Evolutionary conservation across 345 rosid species (phyloP), one percentile per base, ranked within the genome.

Genomic region (Populus nigra): DNA sequence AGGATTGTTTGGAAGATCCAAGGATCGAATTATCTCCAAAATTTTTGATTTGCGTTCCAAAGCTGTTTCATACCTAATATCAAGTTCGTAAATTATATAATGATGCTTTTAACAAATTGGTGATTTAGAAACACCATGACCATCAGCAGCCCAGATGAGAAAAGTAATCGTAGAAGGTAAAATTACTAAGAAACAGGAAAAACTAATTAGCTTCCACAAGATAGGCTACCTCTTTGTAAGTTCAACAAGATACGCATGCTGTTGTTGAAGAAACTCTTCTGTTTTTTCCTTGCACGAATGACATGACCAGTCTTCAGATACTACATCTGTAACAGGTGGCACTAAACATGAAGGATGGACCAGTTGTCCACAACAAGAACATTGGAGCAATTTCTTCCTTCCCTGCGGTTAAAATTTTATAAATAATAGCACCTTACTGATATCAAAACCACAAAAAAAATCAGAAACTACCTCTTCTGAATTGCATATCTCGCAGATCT

Each of bases 1-100:
- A 36, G 99, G 99, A 86, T 96, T 96, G 85, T 93, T 93, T 41
- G 99, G 99, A 81, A 96, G 97, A 91, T 93, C 88, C 81, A 96
- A 83, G 9, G 92, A 85, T 61, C 96, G 98, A 78, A 96, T 87
- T 67, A 92, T 91, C 76, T 96, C 99, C 87, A 93, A 77, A 81
- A 96, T 92, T 84, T 93, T 92, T 57, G 87, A 83, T 85, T 93
- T 96, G 45, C 99, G 92, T 83, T 88, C 92, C 86, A 87, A 72
- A 65, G 98, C 96, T 76, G 87, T 91, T 84, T 91, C 97, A 86
- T 92, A 96, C 90, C 99, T 95, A 74, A 38, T n/a, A 50, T 81
- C 61, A 68, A 75, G 41, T 69, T 83, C 8, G 59, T 29, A 65
- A n/a, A 76, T 75, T 29, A 73, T 63, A 66, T 72, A 69, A 63